A percentile compares a stretch with the other conserved stretches of the same genome.
These are phyloP conservation scores for Angophora floribunda DNA, from an alignment of 345 rosid genomes.

Conservation along the genomic window DNA sequence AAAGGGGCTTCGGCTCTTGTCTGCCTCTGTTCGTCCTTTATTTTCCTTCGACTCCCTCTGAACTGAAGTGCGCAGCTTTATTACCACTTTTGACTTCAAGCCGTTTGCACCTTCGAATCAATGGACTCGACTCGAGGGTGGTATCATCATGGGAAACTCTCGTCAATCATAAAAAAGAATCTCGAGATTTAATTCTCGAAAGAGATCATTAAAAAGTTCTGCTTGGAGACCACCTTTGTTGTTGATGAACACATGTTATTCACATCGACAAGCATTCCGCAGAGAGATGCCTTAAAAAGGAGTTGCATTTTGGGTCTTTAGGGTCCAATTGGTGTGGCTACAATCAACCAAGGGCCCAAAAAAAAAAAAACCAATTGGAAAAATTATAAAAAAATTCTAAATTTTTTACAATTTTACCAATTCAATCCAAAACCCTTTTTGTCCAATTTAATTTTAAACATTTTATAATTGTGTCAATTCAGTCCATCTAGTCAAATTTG, in stretches of 20 bases:
- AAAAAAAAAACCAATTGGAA: not conserved
- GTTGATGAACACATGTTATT: not conserved
- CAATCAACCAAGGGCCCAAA: not conserved
- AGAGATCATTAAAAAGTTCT: not conserved
- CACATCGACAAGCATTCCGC: not conserved
- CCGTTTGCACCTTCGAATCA: not conserved
- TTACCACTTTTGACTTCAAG: not conserved
- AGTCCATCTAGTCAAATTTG: too few relatives aligned
- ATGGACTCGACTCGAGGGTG: not conserved
- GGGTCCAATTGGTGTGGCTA: not conserved
- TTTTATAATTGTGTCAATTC: too few relatives aligned
- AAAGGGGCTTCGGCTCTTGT: not conserved
- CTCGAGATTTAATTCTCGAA: not conserved
- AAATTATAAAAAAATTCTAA: too few relatives aligned
- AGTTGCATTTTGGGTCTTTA: not conserved
- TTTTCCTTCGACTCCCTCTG: not conserved
- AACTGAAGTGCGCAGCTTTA: not conserved
- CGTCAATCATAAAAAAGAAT: not conserved
- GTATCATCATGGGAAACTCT: not conserved
- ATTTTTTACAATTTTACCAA: too few relatives aligned
- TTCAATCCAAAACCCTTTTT: too few relatives aligned
- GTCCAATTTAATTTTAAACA: too few relatives aligned
- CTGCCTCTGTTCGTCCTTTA: not conserved
- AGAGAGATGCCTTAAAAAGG: not conserved
- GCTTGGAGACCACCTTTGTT: not conserved